Conservation (phyloP, 331 rosid genomes). For the Telfairia occidentalis region DNA sequence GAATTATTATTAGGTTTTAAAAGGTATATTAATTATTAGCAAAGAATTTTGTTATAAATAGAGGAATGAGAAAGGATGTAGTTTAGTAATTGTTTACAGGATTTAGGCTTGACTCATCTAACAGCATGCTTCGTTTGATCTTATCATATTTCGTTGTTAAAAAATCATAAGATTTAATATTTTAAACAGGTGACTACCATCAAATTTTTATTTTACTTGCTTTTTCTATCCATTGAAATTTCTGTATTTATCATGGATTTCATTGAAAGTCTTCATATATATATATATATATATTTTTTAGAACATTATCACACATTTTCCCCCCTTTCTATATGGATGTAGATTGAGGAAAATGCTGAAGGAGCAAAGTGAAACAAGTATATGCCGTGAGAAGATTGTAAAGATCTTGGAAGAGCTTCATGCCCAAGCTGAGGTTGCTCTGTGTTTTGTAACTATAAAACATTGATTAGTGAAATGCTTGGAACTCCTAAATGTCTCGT, state of each 20-base stretch:
- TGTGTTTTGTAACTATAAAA: conserved; percentile 80
- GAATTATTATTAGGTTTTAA: no score
- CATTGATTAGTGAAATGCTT: conserved; percentile 27
- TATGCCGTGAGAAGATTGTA: conserved; percentile 57
- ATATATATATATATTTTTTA: background rate
- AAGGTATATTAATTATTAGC: no score
- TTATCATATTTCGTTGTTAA: no score
- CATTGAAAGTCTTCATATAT: background rate
- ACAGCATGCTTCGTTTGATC: no score
- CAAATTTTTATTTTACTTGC: no score
- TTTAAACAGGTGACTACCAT: no score
- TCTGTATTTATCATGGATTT: background rate
- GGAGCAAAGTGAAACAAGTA: conserved; percentile 30
- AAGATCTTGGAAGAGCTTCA: conserved; percentile 74
- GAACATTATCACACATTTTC: background rate
- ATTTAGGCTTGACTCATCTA: no score
- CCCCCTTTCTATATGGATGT: conserved; percentile 14
- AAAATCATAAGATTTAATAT: no score
- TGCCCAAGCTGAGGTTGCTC: conserved; percentile 89
- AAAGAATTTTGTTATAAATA: no score
- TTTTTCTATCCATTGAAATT: no score
- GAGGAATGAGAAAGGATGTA: no score
- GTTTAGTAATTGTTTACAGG: no score
- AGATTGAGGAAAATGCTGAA: conserved; percentile 79
- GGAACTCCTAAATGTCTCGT: background rate